A percentile compares a stretch with the other conserved stretches of the same genome.
These are phyloP conservation scores for Claviceps digitariae DNA, from an alignment of 2,329 filamentous ascomycete genomes.

Conservation along the genomic window DNA sequence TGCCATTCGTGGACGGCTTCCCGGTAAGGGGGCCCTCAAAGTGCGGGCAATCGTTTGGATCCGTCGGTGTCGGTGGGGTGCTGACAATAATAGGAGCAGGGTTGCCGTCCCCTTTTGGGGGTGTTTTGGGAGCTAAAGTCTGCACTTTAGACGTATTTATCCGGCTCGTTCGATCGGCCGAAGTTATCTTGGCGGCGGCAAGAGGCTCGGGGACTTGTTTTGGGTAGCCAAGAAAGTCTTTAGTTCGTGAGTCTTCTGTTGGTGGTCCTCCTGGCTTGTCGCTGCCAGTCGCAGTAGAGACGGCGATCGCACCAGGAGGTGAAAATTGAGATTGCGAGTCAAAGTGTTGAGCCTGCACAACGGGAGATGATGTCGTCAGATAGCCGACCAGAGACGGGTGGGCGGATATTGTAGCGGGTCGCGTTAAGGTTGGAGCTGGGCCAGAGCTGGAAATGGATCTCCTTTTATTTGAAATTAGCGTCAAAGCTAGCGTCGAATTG, in stretches of 20 bases:
- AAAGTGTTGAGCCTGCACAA: slow-evolving; percentile 45
- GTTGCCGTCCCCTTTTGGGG: slow-evolving; percentile 27
- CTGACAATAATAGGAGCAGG: slow-evolving; percentile 45
- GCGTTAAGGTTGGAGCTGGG: slow-evolving; percentile 13
- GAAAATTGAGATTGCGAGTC: slow-evolving; percentile 16
- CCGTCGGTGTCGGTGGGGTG: slow-evolving; percentile 51
- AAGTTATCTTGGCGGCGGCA: slow-evolving; percentile 16
- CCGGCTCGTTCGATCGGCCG: slow-evolving; percentile 15
- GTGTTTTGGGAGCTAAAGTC: slow-evolving; percentile 29
- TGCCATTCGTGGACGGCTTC: slow-evolving; percentile 16
- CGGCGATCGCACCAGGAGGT: slow-evolving; percentile 20
- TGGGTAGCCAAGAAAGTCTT: not conserved
- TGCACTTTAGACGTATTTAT: slow-evolving; percentile 16
- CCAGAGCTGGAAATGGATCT: slow-evolving; percentile 12
- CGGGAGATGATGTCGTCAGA: slow-evolving; percentile 54
- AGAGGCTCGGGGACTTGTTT: slow-evolving; percentile 16
- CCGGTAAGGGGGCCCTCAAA: slow-evolving; percentile 15
- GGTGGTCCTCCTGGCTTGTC: slow-evolving; percentile 30
- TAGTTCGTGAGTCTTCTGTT: not conserved
- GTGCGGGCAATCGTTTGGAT: slow-evolving; percentile 17
- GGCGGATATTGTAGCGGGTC: slow-evolving; percentile 26
- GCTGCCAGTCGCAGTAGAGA: slow-evolving; percentile 50
- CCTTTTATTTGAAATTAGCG: not conserved
- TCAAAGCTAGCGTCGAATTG: not conserved
- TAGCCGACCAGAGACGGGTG: slow-evolving; percentile 55